These are phyloP conservation scores for Dianthus caryophyllus DNA, from an alignment of 148 eudicot genomes.

Conservation along the genomic window DNA sequence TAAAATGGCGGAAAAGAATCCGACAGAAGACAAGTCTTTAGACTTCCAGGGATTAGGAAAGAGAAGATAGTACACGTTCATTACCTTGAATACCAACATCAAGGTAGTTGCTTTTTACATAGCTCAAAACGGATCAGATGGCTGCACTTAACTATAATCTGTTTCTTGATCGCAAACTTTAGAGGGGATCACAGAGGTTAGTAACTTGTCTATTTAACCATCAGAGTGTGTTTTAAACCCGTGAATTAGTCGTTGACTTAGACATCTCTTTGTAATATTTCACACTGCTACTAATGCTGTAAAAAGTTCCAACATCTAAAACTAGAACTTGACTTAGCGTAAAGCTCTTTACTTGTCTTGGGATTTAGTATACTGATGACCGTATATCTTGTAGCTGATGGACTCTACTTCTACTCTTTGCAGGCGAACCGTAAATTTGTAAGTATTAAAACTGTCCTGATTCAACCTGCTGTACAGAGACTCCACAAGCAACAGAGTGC, in stretches of 20 bases:
- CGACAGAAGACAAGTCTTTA: constrained; percentile 15
- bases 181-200: not conserved
- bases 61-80: constrained; percentile 14
- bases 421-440: constrained; percentile 5
- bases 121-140: not conserved
- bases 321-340: not conserved
- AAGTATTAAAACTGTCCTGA: not conserved
- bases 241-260: not conserved
- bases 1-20: constrained; percentile 6
- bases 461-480: not conserved
- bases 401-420: not conserved
- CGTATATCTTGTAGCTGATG: not conserved
- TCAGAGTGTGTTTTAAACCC: not conserved
- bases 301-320: not conserved
- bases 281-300: not conserved
- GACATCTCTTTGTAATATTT: not conserved
- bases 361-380: not conserved
- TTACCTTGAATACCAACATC: not conserved
- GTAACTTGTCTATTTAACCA: constrained; percentile 1
- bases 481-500: no score
- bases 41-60: constrained; percentile 18
- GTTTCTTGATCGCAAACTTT: not conserved
- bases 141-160: not conserved
- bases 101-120: not conserved
- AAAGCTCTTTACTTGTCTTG: not conserved